Evolutionary conservation across 345 rosid species (phyloP).

Genomic region (Orychophragmus violaceus): DNA sequence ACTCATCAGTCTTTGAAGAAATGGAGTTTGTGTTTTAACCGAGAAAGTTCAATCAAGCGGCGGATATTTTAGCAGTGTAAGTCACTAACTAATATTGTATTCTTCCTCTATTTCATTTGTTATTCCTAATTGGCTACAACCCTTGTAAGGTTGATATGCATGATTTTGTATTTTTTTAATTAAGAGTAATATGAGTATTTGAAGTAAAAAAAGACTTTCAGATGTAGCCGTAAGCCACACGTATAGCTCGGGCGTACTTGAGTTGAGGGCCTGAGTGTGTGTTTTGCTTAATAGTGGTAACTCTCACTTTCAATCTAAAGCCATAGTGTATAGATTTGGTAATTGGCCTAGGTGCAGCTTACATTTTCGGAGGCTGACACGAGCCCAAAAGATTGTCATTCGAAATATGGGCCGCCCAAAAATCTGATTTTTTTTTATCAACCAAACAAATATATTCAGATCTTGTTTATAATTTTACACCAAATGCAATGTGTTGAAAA

Average conservation of each 20-base stretch:
- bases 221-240: background rate
- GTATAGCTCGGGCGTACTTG: no score
- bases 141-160: no score
- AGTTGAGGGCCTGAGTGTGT: background rate
- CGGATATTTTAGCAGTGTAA: no score
- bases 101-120: no score
- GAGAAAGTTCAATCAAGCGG: no score
- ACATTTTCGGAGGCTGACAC: background rate
- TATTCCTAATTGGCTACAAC: no score
- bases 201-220: no score
- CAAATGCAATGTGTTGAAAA: background rate
- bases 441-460: background rate
- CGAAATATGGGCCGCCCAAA: background rate
- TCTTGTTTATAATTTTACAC: background rate
- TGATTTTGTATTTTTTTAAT: no score
- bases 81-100: no score
- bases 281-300: background rate
- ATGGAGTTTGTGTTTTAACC: no score
- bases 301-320: background rate
- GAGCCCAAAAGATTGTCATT: background rate
- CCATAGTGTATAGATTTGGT: background rate
- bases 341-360: background rate
- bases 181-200: no score
- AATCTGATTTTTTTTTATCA: background rate
- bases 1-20: no score